These are phyloP conservation scores for Cercospora sp. DNA, from an alignment of 2,329 filamentous ascomycete genomes.

Conservation along the genomic window DNA sequence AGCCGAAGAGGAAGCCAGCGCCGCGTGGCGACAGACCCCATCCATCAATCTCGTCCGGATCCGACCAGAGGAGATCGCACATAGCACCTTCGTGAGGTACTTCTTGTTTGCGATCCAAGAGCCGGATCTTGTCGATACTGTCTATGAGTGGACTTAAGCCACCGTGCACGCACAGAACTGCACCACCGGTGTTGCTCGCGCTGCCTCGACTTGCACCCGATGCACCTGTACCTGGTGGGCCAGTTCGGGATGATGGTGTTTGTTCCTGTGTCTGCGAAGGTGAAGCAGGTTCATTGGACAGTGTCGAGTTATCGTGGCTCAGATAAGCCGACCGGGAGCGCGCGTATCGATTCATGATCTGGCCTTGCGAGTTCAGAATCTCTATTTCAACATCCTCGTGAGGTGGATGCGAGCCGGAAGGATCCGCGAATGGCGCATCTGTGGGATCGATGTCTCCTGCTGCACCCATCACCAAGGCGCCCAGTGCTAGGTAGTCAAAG, in stretches of 20 bases:
- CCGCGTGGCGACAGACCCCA: conserved; percentile 94
- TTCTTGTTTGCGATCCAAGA: conserved; percentile 95
- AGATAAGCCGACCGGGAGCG: conserved; percentile 43
- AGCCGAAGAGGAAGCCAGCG: conserved; percentile 92
- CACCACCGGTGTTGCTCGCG: conserved; percentile 67
- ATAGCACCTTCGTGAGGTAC: conserved; percentile 98
- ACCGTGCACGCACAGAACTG: conserved; percentile 93
- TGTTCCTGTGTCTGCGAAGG: conserved; percentile 42
- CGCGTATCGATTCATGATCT: conserved; percentile 72
- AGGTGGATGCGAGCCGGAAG: conserved; percentile 52
- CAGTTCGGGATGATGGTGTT: conserved; percentile 45
- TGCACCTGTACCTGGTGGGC: conserved; percentile 77
- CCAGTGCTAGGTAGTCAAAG: conserved; percentile 93
- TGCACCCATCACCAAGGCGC: conserved; percentile 87
- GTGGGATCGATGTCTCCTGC: conserved; percentile 64
- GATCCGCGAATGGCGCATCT: conserved; percentile 54
- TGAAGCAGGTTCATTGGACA: conserved; percentile 41
- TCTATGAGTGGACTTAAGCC: conserved; percentile 90
- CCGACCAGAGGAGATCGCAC: conserved; percentile 97
- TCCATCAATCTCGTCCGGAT: conserved; percentile 95
- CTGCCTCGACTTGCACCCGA: conserved; percentile 65
- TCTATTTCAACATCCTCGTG: conserved; percentile 83
- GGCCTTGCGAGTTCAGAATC: conserved; percentile 80
- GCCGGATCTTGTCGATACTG: conserved; percentile 89
- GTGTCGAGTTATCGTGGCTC: conserved; percentile 28